Percentiles rank a stretch among this genome's conserved stretches.
These are phyloP conservation scores for Psidium guajava DNA, from an alignment of 345 rosid species.

Conservation along the genomic window DNA sequence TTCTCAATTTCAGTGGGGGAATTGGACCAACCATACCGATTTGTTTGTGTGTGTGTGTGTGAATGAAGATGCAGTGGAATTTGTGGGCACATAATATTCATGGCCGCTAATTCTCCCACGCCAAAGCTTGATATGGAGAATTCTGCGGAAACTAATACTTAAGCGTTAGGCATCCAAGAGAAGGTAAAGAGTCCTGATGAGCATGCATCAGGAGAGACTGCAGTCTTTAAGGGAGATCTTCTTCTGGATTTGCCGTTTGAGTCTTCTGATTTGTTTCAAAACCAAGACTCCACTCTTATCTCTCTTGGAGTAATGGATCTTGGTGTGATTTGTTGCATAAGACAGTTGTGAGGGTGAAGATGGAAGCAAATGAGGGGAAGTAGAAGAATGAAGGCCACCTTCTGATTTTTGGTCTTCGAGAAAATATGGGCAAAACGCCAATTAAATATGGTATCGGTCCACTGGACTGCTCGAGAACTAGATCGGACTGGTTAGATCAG, in stretches of 20 bases:
- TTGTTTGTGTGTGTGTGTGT: background rate
- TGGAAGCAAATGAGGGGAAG: conserved; percentile 36
- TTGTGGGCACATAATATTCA: background rate
- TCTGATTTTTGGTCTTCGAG: conserved; percentile 74
- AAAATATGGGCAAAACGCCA: conserved; percentile 59
- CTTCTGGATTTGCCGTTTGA: background rate
- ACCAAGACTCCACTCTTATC: background rate
- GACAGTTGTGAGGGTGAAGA: conserved; percentile 41
- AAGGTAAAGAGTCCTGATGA: conserved; percentile 15
- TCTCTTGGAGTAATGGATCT: background rate
- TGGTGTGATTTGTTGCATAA: conserved; percentile 8
- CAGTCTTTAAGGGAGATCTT: background rate
- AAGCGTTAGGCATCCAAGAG: conserved; percentile 36
- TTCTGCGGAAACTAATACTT: conserved; percentile 14
- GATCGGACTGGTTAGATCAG: too few species aligned
- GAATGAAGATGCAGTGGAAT: background rate
- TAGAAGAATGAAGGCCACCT: conserved; percentile 48
- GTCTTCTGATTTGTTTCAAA: background rate
- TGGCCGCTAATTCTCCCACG: conserved; percentile 26
- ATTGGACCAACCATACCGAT: too few species aligned
- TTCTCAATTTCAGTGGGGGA: too few species aligned
- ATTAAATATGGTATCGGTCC: conserved; percentile 11
- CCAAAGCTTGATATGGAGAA: conserved; percentile 15
- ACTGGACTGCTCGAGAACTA: too few species aligned
- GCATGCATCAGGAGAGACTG: background rate